These are phyloP conservation scores for Pilasporangium apinafurcum DNA, from an alignment of 352 stramenopile species.

Conservation along the genomic window DNA sequence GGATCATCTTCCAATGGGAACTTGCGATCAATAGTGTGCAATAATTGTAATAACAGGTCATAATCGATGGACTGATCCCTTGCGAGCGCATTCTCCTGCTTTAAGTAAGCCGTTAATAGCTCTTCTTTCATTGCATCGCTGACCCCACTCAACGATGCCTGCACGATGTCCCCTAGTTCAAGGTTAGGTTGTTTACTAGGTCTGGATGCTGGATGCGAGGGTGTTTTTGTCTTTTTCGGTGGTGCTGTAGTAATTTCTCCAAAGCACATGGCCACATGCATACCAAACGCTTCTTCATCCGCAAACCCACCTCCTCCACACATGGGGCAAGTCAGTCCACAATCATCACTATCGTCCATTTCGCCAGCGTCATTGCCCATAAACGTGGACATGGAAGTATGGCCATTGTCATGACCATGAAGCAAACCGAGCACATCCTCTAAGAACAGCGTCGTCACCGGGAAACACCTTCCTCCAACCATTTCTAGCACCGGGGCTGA, in stretches of 20 bases:
- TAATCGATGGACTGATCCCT: constrained; percentile 71
- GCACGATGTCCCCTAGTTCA: constrained; percentile 27
- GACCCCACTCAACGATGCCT: constrained; percentile 21
- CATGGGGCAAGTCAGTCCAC: constrained; percentile 69
- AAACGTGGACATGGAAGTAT: constrained; percentile 10
- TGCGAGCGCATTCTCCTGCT: constrained; percentile 49
- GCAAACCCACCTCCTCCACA: constrained; percentile 67
- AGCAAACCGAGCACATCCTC: constrained; percentile 76
- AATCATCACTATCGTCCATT: constrained; percentile 1
- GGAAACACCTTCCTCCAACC: constrained; percentile 79
- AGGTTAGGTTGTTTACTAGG: constrained; percentile 5
- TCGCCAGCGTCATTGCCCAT: background rate
- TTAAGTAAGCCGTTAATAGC: constrained; percentile 47
- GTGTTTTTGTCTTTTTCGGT: constrained; percentile 13
- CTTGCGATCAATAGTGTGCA: constrained; percentile 50
- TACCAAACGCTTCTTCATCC: constrained; percentile 82
- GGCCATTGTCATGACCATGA: constrained; percentile 15
- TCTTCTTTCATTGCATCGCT: constrained; percentile 22
- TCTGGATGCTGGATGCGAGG: background rate
- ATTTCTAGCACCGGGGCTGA: constrained; percentile 71
- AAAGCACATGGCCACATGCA: constrained; percentile 81
- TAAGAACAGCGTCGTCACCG: constrained; percentile 91
- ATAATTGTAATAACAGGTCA: constrained; percentile 51
- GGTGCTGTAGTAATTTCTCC: constrained; percentile 19
- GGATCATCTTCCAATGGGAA: constrained; percentile 40